phyloP scores from a whole-genome alignment of 192 early-diverging fungal species.

The Coemansia interrupta region DNA sequence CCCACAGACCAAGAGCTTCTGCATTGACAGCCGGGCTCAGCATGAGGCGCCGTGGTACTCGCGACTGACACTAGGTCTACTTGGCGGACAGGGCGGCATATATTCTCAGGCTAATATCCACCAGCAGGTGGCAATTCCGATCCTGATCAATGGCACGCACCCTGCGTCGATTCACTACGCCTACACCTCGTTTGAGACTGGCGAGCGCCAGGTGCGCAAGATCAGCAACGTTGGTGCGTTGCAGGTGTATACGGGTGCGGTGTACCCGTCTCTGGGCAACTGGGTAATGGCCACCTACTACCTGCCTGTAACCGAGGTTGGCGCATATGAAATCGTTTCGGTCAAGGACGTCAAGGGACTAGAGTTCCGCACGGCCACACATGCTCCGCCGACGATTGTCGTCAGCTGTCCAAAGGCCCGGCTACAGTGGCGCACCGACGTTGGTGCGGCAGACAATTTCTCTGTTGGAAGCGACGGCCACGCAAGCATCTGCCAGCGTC shows the following conservation, averaged over 20 bases:
- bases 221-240: constrained; percentile 26
- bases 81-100: constrained; percentile 5
- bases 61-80: constrained; percentile 11
- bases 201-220: constrained; percentile 26
- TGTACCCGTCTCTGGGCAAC: constrained; percentile 35
- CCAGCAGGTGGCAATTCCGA: constrained; percentile 23
- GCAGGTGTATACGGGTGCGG: constrained; percentile 20
- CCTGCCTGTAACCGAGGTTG: constrained; percentile 31
- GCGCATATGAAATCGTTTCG: constrained; percentile 40
- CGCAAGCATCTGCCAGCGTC: constrained; percentile 48
- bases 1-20: constrained; percentile 21
- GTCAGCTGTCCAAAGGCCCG: constrained; percentile 38
- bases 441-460: constrained; percentile 20
- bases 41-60: constrained; percentile 33
- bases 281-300: constrained; percentile 47
- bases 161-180: constrained; percentile 42
- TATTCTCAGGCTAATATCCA: constrained; percentile 4
- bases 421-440: constrained; percentile 31
- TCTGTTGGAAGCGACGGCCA: constrained; percentile 37
- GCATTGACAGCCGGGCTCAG: constrained; percentile 21
- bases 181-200: constrained; percentile 41
- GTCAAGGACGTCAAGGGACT: constrained; percentile 41
- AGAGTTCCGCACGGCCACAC: constrained; percentile 38
- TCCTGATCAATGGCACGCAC: constrained; percentile 47
- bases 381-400: constrained; percentile 38